Percentiles rank a stretch among this genome's conserved stretches.
phyloP scores from a whole-genome alignment of 192 early-diverging fungal genomes.

The Coemansia sp. region DNA sequence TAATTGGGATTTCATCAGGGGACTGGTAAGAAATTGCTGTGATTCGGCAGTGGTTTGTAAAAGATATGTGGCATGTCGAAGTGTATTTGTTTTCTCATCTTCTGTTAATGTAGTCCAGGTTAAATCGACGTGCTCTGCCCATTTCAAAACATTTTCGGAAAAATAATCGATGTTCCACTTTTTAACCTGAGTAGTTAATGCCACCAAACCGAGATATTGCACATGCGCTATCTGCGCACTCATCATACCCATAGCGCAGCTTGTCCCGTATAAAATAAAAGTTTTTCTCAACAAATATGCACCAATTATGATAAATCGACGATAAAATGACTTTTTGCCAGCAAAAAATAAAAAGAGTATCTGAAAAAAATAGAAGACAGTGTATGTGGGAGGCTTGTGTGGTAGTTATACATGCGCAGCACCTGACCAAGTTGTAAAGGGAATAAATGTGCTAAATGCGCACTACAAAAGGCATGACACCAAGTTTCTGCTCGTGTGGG shows the following conservation, averaged over 20 bases:
- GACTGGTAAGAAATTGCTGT: not conserved
- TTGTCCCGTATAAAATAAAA: not conserved
- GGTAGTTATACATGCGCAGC: not conserved
- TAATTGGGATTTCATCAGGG: too few species aligned
- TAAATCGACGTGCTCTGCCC: constrained; percentile 38
- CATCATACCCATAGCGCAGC: constrained; percentile 17
- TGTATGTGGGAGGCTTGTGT: not conserved
- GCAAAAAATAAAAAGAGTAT: constrained; percentile 4
- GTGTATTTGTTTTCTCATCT: constrained; percentile 1
- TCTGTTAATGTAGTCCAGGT: constrained; percentile 20
- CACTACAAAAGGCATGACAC: constrained; percentile 32
- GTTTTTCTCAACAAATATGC: too few species aligned
- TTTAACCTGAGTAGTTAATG: not conserved
- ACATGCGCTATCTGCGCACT: constrained; percentile 37
- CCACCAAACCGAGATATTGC: constrained; percentile 11
- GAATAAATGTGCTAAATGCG: constrained; percentile 21
- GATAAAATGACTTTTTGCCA: not conserved
- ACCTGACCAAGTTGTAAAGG: not conserved
- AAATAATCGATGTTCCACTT: constrained; percentile 18
- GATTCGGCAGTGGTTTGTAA: constrained; percentile 4
- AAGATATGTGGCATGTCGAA: constrained; percentile 4
- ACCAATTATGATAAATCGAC: too few species aligned
- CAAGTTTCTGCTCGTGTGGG: constrained; percentile 22
- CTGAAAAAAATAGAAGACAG: not conserved
- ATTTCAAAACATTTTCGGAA: constrained; percentile 2